A percentile compares a stretch with the other conserved stretches of the same genome.
Evolutionary conservation across 331 rosid genomes (phyloP).

Genomic region (Telfairia occidentalis): DNA sequence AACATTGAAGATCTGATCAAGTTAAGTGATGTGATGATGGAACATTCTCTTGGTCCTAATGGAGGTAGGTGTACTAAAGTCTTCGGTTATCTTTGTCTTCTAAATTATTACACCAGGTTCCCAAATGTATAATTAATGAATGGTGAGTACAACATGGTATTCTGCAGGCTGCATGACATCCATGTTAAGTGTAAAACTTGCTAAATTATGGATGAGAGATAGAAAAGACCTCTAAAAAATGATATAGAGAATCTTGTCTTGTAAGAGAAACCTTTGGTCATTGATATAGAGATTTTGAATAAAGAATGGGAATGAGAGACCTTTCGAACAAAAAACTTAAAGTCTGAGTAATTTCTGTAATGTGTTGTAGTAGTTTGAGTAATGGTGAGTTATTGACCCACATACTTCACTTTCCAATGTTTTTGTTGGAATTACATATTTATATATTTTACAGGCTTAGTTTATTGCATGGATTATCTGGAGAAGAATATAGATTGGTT

Average conservation of each 20-base stretch:
- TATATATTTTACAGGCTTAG: conserved; percentile 49
- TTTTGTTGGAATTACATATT: conserved; percentile 15
- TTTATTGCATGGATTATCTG: conserved; percentile 87
- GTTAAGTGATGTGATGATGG: conserved; percentile 65
- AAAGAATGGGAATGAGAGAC: not conserved
- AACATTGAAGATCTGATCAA: conserved; percentile 74
- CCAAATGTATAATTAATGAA: not conserved
- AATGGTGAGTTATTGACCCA: not conserved
- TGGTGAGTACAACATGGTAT: not conserved
- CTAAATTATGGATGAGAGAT: not conserved
- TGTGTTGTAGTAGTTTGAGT: not conserved
- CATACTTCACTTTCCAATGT: not conserved
- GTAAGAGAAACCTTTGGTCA: not conserved
- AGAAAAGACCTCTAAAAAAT: not conserved
- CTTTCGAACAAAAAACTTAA: not conserved
- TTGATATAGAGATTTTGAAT: not conserved
- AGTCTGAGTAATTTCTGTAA: not conserved
- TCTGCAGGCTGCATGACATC: not conserved
- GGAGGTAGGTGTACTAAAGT: conserved; percentile 41
- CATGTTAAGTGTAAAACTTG: not conserved
- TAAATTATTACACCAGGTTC: not conserved
- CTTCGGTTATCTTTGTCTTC: not conserved
- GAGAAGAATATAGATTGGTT: conserved; percentile 92
- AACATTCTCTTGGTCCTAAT: conserved; percentile 86
- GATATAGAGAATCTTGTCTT: not conserved